Evolutionary conservation across 148 eudicot species (phyloP), one percentile per base, ranked within the genome.

Genomic region (Amaranthus palmeri): DNA sequence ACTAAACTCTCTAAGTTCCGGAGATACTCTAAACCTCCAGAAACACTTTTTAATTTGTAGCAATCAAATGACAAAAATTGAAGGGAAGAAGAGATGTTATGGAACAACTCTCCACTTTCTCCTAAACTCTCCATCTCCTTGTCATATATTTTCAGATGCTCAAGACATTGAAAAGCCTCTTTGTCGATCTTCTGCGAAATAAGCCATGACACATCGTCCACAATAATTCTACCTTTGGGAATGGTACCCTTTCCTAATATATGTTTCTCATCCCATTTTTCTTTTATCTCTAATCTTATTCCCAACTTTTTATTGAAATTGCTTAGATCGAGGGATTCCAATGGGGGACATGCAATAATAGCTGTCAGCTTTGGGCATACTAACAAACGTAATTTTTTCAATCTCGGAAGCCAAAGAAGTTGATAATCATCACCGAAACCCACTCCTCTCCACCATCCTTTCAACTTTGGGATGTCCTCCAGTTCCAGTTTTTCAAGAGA

Each of bases 11-110:
- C 74, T 69, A 80, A 64, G 61, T 60, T 62, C 43, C 41, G 56
- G 58, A 76, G 70, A 63, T 76, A 71, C 54, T 69, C 67, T 15
- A 76, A 57, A 13, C 77, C 69, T 15, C 60, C 13, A 4, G 54
- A 46, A 48, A 76, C 10, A 46, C 59, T 64, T 6, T 36, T 61
- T 25, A 72, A 10, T 7, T 71, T 66, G 3, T 6, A n/a, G 51
- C 71, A 72, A 10, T 14, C 10, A 9, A 69, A 49, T 2, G 10
- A 5, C 2, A 72, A 41, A 44, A 42, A 12, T 42, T 11, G 65
- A 14, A 76, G 68, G 40, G 83, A 76, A 61, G 64, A 61, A 4
- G 78, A 77, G 72, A 77, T 73, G 65, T 68, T 44, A 0, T 1
- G 51, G 12, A 70, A 53, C 70, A 72, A 42, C 6, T 42, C 50